Evolutionary conservation across 2,329 filamentous ascomycete species (phyloP), one percentile per base, ranked within the genome.

Genomic region (Pseudocercospora macadamiae): DNA sequence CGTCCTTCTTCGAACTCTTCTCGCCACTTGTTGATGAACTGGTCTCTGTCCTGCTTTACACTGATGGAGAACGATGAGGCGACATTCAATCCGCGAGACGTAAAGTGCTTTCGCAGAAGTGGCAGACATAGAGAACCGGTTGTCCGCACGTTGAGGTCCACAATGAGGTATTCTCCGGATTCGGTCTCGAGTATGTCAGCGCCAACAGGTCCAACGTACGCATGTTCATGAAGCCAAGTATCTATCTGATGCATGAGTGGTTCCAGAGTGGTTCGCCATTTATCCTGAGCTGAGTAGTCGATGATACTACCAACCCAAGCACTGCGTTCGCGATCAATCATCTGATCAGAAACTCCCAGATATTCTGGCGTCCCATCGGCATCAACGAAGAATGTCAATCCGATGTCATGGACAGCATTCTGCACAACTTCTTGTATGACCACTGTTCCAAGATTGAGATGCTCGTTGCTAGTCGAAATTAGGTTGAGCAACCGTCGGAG

Each of bases 241-340:
- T 30, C 36, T 8, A 52, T 57, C 23, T 47, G 23, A 0, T 47
- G 5, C 55, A 54, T 58, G 14, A 54, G 7, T 19, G 55, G 44
- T 9, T 28, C 7, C 1, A 58, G 55, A 18, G 32, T 18, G 8
- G 34, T 25, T 9, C 39, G n/a, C 42, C 53, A 34, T 7, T 37
- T 10, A 3, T 25, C 42, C 7, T 54, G 55, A 12, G 23, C 16
- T 18, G 49, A 49, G 18, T 54, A 58, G 19, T 32, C 18, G 28
- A 58, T 54, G n/a, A 37, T 58, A 25, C 55, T 58, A 8, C 51
- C 55, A 2, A 58, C 3, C 55, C 55, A 58, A 12, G 55, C 39
- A 12, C 37, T 54, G 21, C 37, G 54, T 23, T 7, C 7, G 16
- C 34, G 36, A 53, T 58, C 55, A 23, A 58, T 58, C 55, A 58